Conservation (phyloP, 257 asterid genomes). For the Solanum chiquidenum region DNA sequence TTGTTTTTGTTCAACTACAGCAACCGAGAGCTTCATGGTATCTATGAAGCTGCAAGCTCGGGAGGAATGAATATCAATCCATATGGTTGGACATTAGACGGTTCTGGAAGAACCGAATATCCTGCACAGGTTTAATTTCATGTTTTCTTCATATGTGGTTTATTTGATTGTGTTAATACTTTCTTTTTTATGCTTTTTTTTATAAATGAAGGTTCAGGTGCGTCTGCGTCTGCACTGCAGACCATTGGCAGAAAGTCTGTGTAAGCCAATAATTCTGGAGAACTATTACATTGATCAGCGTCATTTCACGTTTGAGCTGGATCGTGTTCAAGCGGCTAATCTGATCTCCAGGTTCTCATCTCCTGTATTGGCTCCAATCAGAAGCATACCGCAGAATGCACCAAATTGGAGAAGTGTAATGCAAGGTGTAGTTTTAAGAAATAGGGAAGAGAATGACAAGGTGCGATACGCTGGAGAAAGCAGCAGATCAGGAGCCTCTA, state of each 20-base stretch:
- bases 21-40: conserved; percentile 57
- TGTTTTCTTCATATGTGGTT: not conserved
- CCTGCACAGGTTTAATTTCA: conserved; percentile 73
- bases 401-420: conserved; percentile 8
- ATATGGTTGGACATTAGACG: conserved; percentile 80
- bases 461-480: not conserved
- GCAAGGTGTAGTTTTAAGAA: not conserved
- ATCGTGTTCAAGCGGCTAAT: conserved; percentile 56
- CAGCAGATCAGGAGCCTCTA: conserved; percentile 7
- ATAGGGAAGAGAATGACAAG: conserved; percentile 19
- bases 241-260: conserved; percentile 41
- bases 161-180: not conserved
- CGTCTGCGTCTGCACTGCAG: conserved; percentile 43
- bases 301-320: conserved; percentile 80
- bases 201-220: conserved; percentile 45
- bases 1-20: conserved; percentile 70
- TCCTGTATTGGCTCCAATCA: conserved; percentile 27
- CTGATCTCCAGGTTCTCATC: conserved; percentile 43
- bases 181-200: conserved; percentile 1
- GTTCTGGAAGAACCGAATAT: conserved; percentile 52
- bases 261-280: conserved; percentile 57
- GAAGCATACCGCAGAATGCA: conserved; percentile 7
- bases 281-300: conserved; percentile 36
- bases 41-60: conserved; percentile 72
- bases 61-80: conserved; percentile 61